A percentile compares a stretch with the other conserved stretches of the same genome.
Evolutionary conservation across 2,329 filamentous ascomycete species (phyloP).

Genomic region (Didymosphaeria variabile): DNA sequence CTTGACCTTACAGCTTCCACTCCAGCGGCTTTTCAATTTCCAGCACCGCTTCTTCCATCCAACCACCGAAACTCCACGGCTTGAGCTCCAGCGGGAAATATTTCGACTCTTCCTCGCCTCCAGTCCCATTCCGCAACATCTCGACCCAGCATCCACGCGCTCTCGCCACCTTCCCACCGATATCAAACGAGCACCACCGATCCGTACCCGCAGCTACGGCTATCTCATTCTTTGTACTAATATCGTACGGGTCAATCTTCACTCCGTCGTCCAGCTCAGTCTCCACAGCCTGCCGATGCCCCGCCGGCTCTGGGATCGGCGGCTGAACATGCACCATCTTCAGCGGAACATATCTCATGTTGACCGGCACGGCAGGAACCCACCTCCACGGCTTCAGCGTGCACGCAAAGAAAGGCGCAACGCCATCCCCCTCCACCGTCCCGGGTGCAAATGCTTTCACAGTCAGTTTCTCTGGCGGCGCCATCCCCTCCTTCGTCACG

Average conservation of each 20-base stretch:
- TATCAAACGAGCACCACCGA: slow-evolving; percentile 35
- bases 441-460: slow-evolving; percentile 39
- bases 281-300: slow-evolving; percentile 19
- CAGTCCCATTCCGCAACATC: slow-evolving; percentile 16
- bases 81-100: slow-evolving; percentile 34
- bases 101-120: slow-evolving; percentile 19
- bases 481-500: slow-evolving; percentile 22
- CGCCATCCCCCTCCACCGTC: slow-evolving; percentile 32
- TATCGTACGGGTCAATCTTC: slow-evolving; percentile 34
- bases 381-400: slow-evolving; percentile 39
- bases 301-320: slow-evolving; percentile 28
- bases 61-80: slow-evolving; percentile 38
- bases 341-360: slow-evolving; percentile 33
- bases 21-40: slow-evolving; percentile 30
- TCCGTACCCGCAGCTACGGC: slow-evolving; percentile 35
- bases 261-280: slow-evolving; percentile 18
- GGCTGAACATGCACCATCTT: slow-evolving; percentile 35
- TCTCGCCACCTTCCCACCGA: slow-evolving; percentile 27
- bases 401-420: slow-evolving; percentile 36
- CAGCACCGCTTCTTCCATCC: slow-evolving; percentile 41
- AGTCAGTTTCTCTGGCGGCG: slow-evolving; percentile 30
- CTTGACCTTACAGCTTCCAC: slow-evolving; percentile 35
- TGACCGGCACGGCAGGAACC: slow-evolving; percentile 36
- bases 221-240: slow-evolving; percentile 28
- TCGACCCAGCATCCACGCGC: slow-evolving; percentile 41